Conservation (phyloP, 2,329 filamentous ascomycete genomes). For the Didymella exigua region DNA sequence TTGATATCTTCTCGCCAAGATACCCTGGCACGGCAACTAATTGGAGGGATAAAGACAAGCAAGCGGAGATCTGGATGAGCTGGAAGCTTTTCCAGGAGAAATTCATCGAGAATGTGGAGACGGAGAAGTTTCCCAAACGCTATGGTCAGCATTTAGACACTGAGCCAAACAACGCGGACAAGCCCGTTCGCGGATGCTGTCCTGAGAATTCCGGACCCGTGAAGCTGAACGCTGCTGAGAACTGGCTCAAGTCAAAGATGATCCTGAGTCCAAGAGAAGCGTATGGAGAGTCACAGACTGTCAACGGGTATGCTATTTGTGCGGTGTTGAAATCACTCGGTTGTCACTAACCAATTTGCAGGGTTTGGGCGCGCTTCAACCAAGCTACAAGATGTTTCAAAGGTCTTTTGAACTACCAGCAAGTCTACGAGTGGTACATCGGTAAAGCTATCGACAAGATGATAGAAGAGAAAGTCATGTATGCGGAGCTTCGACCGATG, state of each 20-base stretch:
- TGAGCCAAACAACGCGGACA: neutral
- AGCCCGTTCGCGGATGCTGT: neutral
- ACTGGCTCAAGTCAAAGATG: conserved; percentile 68
- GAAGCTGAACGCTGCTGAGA: conserved; percentile 39
- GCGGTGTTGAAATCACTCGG: neutral
- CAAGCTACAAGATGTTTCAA: conserved; percentile 74
- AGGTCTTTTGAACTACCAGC: conserved; percentile 70
- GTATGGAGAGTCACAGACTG: conserved; percentile 56
- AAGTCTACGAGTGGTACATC: conserved; percentile 67
- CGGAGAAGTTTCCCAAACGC: conserved; percentile 14
- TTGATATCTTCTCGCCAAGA: conserved; percentile 55
- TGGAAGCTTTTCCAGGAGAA: conserved; percentile 52
- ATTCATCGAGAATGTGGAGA: too few species aligned
- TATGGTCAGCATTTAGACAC: neutral
- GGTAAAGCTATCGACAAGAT: conserved; percentile 65
- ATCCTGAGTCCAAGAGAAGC: conserved; percentile 66
- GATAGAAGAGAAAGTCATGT: conserved; percentile 69
- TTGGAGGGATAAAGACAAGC: conserved; percentile 25
- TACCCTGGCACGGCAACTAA: conserved; percentile 51
- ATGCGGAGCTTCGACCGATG: conserved; percentile 73
- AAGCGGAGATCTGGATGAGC: conserved; percentile 49
- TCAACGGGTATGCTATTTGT: conserved; percentile 58
- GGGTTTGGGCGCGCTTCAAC: conserved; percentile 68
- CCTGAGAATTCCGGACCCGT: neutral
- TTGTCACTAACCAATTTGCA: conserved; percentile 30